Base-by-base conservation (phyloP, 768 basidiomycete genomes). In the Nevesoporus exiguus region DNA sequence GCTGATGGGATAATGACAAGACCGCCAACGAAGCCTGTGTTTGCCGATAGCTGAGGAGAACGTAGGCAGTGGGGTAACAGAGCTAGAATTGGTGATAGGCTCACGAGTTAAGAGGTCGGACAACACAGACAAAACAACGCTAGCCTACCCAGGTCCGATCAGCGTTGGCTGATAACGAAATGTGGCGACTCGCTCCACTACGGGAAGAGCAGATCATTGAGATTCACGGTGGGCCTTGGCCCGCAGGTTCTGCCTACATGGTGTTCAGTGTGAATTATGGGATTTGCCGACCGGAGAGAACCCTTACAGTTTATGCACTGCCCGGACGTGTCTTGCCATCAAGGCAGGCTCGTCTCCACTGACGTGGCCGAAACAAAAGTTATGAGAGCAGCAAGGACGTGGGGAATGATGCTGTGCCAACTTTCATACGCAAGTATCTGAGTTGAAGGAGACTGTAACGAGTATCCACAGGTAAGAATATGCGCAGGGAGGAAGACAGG, bases 1-100 rank as follows among this genome's bases (percentile, higher is more conserved):
- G 54, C 31, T 24, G 70, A 69, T 13, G 60, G 40, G 51, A 78
- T 71, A n/a, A 67, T 64, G 56, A 80, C 71, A 43, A 78, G 42
- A 25, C 71, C 69, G 0, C 30, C 10, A 21, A 48, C 47, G 21
- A 46, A 34, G 30, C 29, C 40, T 14, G 34, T 49, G 22, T 39
- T 34, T 24, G 22, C 29, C 41, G 33, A 10, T 11, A 22, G 22
- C 19, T 9, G 51, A n/a, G 19, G 45, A 39, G 34, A 27, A 33
- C 6, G 44, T 24, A 30, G 60, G 42, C 15, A 51, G 50, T 27
- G 29, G 21, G 30, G 8, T 33, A 33, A 42, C 5, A 7, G 30
- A 17, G 6, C n/a, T 24, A n/a, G 15, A 40, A 11, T 25, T 25
- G 19, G 27, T 13, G 2, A 6, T 14, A 29, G 8, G 11, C 19